Evolutionary conservation across 164 flowering plant genomes (phyloP), one percentile per base, ranked within the genome.

Genomic region (Berberis vulgaris): DNA sequence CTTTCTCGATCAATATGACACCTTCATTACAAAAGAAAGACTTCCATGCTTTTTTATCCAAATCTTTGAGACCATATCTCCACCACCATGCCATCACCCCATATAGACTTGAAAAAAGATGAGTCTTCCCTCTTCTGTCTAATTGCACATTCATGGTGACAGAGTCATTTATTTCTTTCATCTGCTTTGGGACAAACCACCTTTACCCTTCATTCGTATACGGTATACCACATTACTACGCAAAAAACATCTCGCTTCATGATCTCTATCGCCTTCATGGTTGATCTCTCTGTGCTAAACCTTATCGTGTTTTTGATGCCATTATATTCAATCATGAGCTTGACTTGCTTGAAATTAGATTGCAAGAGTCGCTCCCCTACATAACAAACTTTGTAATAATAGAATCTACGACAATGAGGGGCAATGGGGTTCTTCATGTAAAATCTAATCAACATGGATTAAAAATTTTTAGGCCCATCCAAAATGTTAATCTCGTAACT

Each of bases 151-250:
- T 11, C 62, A 75, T 57, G 60, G 47, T 49, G 71, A 71, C 13
- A 62, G 70, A 41, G 40, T 77, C 54, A 65, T 72, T 43, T 72
- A 70, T 63, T 70, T 78, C 60, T 65, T 75, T 43, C 78, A 76
- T 26, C 81, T 78, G 1, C 68, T 78, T 49, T 74, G 81, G 78
- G 81, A 78, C 67, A 72, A n/a, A 3, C 70, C 78, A 9, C 78
- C 81, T 54, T 66, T 41, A 8, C 72, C 81, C 40, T 78, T 78
- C 66, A 57, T 49, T 42, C 69, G 61, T 45, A 13, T 78, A 26
- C 26, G 26, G 26, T 26, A 26, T 26, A 1, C 76, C 81, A 38
- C 81, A 78, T 57, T 78, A 70, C 65, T 75, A 78, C 38, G 74
- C 78, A 2, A 76, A 72, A 47, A 72, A 78, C 42, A 62, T 75